A percentile compares a stretch with the other conserved stretches of the same genome.
These are phyloP conservation scores for Melanomma pulvis-pyrius DNA, from an alignment of 495 filamentous ascomycete species.

Conservation along the genomic window DNA sequence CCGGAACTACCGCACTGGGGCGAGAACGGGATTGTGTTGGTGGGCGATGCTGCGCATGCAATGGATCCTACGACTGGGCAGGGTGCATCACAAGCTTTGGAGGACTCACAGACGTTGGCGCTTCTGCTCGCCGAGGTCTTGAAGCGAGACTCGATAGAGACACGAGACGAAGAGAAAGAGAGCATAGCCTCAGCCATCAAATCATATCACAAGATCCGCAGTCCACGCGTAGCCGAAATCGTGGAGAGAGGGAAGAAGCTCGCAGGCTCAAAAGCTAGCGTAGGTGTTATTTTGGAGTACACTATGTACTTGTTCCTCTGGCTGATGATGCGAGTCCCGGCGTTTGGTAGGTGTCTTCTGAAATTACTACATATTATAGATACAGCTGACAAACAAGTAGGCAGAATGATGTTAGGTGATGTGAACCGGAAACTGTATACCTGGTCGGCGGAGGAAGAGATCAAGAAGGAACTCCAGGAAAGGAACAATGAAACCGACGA, in stretches of 20 bases:
- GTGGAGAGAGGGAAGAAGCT: conserved; percentile 29
- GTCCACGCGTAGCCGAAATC: conserved; percentile 25
- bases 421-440: conserved; percentile 9
- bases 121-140: conserved; percentile 29
- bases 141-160: neutral
- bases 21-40: conserved; percentile 35
- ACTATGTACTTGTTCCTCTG: conserved; percentile 36
- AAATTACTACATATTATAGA: neutral
- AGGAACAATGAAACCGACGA: neutral
- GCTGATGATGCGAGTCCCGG: conserved; percentile 24
- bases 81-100: conserved; percentile 42
- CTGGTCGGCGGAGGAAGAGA: conserved; percentile 32
- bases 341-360: conserved; percentile 26
- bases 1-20: conserved; percentile 55
- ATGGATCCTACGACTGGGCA: conserved; percentile 44
- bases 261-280: conserved; percentile 18
- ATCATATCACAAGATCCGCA: conserved; percentile 26
- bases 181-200: conserved; percentile 19
- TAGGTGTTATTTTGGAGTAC: conserved; percentile 27
- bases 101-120: conserved; percentile 38
- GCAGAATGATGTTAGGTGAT: conserved; percentile 28
- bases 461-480: conserved; percentile 24
- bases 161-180: conserved; percentile 8
- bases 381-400: conserved; percentile 8
- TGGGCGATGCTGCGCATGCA: conserved; percentile 46